Evolutionary conservation across 768 basidiomycete species (phyloP), one percentile per base, ranked within the genome.

Genomic region (Pleurotus tuoliensis): DNA sequence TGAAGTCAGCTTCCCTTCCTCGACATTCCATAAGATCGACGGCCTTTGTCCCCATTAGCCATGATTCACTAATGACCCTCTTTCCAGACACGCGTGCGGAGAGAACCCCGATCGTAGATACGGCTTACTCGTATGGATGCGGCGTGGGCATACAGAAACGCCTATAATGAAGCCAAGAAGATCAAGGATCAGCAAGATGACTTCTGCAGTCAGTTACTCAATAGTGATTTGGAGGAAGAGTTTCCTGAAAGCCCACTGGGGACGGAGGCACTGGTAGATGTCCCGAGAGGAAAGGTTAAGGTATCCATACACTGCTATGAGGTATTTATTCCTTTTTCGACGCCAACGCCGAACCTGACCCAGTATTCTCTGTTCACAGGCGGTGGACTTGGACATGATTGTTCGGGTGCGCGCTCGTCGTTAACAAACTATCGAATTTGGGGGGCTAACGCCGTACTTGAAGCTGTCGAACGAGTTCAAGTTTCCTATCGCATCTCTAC

Each of bases 391-490:
- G n/a, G 86, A 88, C 52, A 77, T 73, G 27, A 76, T 88, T 41
- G 79, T 88, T 56, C 76, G 88, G 52, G 86, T 86, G 65, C 9
- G 82, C 66, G 4, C n/a, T 5, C 25, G 4, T 34, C 20, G 55
- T 47, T 30, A 16, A 44, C 7, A 20, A n/a, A n/a, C n/a, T n/a
- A n/a, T n/a, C n/a, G n/a, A n/a, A n/a, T n/a, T n/a, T n/a, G n/a
- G n/a, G n/a, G n/a, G n/a, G n/a, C 50, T n/a, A 15, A 5, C 41
- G 3, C 2, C 3, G 18, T 3, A 27, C 1, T 44, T 13, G 2
- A 55, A 90, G 78, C 74, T 92, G 3, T 82, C 88, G 8, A 90
- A 92, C 68, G 90, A 93, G 60, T 93, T 92, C 74, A 73, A 89
- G 58, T 90, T 90, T 70, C 81, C 85, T 0, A 73, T 91, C 38